Conservation (phyloP, 2,329 filamentous ascomycete genomes). For the Phialophora chinensis region DNA sequence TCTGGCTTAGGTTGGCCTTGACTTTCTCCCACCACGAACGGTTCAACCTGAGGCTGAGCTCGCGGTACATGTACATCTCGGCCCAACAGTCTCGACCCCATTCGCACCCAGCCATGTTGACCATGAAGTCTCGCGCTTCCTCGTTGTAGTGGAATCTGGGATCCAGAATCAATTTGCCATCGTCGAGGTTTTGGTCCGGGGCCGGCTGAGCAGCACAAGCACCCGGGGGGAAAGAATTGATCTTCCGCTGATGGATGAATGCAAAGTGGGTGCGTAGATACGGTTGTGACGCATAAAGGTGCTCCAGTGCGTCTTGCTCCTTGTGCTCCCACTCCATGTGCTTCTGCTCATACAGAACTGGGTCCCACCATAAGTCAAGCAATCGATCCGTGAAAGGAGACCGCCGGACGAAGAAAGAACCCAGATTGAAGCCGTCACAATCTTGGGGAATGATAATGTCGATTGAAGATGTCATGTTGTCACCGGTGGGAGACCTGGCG, state of each 20-base stretch:
- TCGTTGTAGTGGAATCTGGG: conserved; percentile 83
- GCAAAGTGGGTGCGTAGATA: conserved; percentile 89
- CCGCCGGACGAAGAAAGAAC: conserved; percentile 89
- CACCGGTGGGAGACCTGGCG: conserved; percentile 74
- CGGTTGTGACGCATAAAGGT: conserved; percentile 87
- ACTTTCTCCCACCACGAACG: conserved; percentile 77
- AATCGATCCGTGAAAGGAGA: conserved; percentile 89
- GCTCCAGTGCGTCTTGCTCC: conserved; percentile 93
- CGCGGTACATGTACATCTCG: conserved; percentile 94
- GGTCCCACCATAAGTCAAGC: conserved; percentile 98
- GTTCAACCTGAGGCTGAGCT: conserved; percentile 89
- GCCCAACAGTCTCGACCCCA: conserved; percentile 97
- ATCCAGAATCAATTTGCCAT: conserved; percentile 52
- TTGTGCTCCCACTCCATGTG: conserved; percentile 99
- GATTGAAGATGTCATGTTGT: conserved; percentile 77
- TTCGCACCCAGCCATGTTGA: conserved; percentile 98
- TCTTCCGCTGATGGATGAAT: conserved; percentile 87
- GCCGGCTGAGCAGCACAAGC: conserved; percentile 67
- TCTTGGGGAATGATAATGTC: conserved; percentile 91
- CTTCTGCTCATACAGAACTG: conserved; percentile 94
- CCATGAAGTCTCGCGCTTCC: conserved; percentile 85
- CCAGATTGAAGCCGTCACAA: conserved; percentile 93
- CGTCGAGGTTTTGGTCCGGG: conserved; percentile 14
- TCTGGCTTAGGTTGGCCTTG: conserved; percentile 42
- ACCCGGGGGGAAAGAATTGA: conserved; percentile 92